These are phyloP conservation scores for Neonectria ditissima DNA, from an alignment of 2,329 filamentous ascomycete genomes.

Conservation along the genomic window DNA sequence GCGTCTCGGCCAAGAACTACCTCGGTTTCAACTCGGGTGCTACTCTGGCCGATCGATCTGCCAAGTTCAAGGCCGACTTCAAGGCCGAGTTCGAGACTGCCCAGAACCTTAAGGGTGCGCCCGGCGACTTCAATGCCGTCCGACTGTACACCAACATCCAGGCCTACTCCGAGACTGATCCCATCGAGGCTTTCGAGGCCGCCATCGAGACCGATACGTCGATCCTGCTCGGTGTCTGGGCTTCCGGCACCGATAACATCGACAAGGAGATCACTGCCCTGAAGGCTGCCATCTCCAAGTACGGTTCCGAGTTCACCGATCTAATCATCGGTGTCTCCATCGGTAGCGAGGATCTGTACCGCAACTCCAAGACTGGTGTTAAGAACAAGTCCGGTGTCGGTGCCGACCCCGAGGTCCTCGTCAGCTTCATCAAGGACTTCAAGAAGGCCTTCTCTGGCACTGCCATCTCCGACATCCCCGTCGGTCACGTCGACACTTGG, in stretches of 20 bases:
- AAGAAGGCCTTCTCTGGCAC: conserved; percentile 65
- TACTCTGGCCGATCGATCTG: conserved; percentile 58
- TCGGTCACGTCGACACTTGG: conserved; percentile 78
- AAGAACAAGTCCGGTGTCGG: conserved; percentile 72
- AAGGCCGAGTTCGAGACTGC: conserved; percentile 58
- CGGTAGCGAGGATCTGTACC: conserved; percentile 76
- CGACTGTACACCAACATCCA: conserved; percentile 77
- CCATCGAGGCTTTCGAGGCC: conserved; percentile 83
- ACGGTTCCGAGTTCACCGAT: conserved; percentile 64
- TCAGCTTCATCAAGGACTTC: conserved; percentile 75
- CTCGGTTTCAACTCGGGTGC: conserved; percentile 67
- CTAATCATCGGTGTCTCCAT: conserved; percentile 74
- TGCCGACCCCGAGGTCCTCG: conserved; percentile 67
- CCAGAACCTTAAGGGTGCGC: conserved; percentile 52
- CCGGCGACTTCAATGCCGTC: conserved; percentile 68
- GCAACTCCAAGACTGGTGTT: conserved; percentile 69
- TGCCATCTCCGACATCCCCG: conserved; percentile 59
- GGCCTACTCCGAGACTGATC: conserved; percentile 76
- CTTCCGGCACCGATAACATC: conserved; percentile 66
- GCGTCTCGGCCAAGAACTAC: conserved; percentile 60
- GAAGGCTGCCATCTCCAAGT: conserved; percentile 64
- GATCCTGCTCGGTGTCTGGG: conserved; percentile 75
- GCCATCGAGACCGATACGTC: conserved; percentile 70
- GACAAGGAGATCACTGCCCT: conserved; percentile 71
- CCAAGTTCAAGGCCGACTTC: conserved; percentile 66